These are phyloP conservation scores for Penicillium cataractarum DNA, from an alignment of 495 filamentous ascomycete species.

Conservation along the genomic window DNA sequence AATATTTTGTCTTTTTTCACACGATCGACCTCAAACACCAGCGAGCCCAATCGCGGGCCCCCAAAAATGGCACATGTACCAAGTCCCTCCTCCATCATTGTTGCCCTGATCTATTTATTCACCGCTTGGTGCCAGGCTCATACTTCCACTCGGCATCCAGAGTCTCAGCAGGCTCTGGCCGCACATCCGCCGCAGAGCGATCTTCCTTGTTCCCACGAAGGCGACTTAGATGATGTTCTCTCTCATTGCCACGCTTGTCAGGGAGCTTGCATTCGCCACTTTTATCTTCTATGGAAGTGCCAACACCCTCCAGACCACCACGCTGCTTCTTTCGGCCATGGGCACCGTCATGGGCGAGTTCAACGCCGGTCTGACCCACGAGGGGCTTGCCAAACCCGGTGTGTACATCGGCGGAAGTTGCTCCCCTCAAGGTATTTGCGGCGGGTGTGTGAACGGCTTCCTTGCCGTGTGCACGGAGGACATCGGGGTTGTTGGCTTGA, in stretches of 20 bases:
- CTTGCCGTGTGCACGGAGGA: slow-evolving; percentile 45
- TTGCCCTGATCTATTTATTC: background rate
- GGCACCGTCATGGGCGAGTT: slow-evolving; percentile 59
- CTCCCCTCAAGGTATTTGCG: slow-evolving; percentile 60
- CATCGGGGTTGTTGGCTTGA: slow-evolving; percentile 51
- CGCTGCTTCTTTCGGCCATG: slow-evolving; percentile 56
- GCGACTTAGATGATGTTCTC: slow-evolving; percentile 28
- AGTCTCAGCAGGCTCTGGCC: slow-evolving; percentile 49
- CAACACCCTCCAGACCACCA: slow-evolving; percentile 58
- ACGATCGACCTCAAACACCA: background rate
- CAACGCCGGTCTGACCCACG: slow-evolving; percentile 60
- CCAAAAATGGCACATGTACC: background rate
- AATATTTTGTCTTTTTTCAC: background rate
- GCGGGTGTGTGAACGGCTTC: slow-evolving; percentile 48
- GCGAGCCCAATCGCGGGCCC: background rate
- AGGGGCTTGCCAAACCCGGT: slow-evolving; percentile 62
- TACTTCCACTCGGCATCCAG: slow-evolving; percentile 51
- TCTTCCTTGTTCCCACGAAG: slow-evolving; percentile 36
- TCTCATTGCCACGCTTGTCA: slow-evolving; percentile 37
- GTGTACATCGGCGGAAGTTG: slow-evolving; percentile 66
- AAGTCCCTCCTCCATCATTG: background rate
- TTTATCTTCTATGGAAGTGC: slow-evolving; percentile 38
- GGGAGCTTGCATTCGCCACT: slow-evolving; percentile 31
- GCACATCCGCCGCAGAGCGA: slow-evolving; percentile 46
- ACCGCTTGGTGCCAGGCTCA: slow-evolving; percentile 35